Evolutionary conservation across 345 rosid genomes (phyloP).

Genomic region (Eucalyptus decipiens): DNA sequence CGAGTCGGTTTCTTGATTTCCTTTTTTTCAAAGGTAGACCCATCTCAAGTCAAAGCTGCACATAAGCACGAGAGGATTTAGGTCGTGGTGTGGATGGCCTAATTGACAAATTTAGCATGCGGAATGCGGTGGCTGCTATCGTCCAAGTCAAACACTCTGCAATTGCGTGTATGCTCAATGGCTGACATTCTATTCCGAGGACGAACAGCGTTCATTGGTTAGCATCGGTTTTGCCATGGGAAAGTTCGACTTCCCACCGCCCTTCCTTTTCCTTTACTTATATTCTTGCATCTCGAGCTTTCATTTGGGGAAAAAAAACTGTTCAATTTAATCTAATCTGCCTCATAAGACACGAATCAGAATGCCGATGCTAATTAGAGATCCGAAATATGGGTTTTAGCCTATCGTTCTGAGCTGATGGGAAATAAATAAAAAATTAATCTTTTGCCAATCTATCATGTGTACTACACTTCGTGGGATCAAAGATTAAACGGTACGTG

Average conservation of each 20-base stretch:
- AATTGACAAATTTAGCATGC: constrained; percentile 2
- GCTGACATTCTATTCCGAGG: neutral
- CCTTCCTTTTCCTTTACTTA: neutral
- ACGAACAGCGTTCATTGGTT: neutral
- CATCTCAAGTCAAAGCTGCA: neutral
- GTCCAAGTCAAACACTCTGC: constrained; percentile 1
- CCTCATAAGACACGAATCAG: neutral
- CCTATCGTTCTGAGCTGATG: neutral
- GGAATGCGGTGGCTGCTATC: neutral
- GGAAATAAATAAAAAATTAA: neutral
- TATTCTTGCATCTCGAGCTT: neutral
- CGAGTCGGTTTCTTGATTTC: neutral
- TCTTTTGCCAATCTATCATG: neutral
- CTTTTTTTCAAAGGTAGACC: neutral
- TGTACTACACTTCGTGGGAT: neutral
- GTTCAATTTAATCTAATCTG: neutral
- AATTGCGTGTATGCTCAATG: constrained; percentile 14
- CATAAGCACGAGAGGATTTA: neutral
- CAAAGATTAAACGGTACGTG: neutral
- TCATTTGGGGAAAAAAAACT: neutral
- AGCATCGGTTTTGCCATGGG: neutral
- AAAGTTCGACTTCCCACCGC: neutral
- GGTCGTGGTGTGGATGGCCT: neutral
- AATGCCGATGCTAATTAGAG: neutral
- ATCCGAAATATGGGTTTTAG: neutral